These are phyloP conservation scores for Podila verticillata DNA, from an alignment of 192 early-diverging fungal species.

Conservation along the genomic window DNA sequence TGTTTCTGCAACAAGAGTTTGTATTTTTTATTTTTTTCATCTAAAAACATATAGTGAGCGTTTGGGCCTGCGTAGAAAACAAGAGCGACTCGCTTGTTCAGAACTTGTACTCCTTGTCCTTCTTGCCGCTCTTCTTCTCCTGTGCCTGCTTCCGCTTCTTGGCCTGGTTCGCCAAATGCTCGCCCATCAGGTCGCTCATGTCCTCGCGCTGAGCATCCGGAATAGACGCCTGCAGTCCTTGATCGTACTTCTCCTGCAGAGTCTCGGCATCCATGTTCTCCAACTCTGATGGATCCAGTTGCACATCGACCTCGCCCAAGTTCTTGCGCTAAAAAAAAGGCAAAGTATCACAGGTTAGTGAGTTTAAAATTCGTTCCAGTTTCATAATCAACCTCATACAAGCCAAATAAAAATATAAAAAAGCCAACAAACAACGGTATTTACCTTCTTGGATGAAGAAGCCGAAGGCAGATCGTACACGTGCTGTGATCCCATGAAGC, in stretches of 20 bases:
- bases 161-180: constrained; percentile 67
- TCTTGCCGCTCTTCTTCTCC: neutral
- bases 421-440: constrained; percentile 2
- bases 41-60: too few relatives aligned
- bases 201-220: constrained; percentile 73
- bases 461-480: constrained; percentile 81
- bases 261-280: constrained; percentile 82
- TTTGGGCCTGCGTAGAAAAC: too few relatives aligned
- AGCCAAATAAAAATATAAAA: neutral
- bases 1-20: too few relatives aligned
- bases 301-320: constrained; percentile 78
- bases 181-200: constrained; percentile 88
- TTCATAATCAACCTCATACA: neutral
- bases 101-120: neutral
- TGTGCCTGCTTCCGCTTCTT: constrained; percentile 6
- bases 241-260: constrained; percentile 82
- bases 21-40: too few relatives aligned
- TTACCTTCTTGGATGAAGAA: constrained; percentile 59
- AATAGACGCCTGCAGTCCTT: constrained; percentile 60
- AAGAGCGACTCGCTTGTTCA: neutral
- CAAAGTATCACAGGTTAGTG: neutral
- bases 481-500: constrained; percentile 96
- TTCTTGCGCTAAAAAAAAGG: constrained; percentile 59
- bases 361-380: neutral
- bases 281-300: constrained; percentile 91